A percentile compares a stretch with the other conserved stretches of the same genome.
These are phyloP conservation scores for Petrea volubilis DNA, from an alignment of 257 asterid species.

Conservation along the genomic window DNA sequence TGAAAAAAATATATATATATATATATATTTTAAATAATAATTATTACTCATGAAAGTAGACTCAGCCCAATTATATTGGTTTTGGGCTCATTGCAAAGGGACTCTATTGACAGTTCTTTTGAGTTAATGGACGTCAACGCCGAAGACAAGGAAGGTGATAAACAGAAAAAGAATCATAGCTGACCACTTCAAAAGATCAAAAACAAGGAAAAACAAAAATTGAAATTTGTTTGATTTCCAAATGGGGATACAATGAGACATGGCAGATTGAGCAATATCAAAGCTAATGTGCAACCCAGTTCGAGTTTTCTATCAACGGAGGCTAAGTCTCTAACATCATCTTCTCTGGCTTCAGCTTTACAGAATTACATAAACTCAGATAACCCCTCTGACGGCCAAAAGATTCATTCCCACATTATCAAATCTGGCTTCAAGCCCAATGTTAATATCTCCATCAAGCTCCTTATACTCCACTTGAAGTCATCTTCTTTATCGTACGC, in stretches of 20 bases:
- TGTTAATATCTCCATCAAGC: constrained; percentile 70
- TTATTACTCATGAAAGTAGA: too few species aligned
- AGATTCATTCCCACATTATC: constrained; percentile 70
- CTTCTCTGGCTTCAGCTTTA: constrained; percentile 48
- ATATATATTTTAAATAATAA: too few species aligned
- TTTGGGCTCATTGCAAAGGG: too few species aligned
- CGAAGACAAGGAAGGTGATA: too few species aligned
- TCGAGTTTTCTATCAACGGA: constrained; percentile 25
- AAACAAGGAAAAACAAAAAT: background rate
- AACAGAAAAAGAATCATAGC: background rate
- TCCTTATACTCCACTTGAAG: constrained; percentile 55
- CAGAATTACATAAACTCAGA: constrained; percentile 73
- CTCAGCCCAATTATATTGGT: background rate
- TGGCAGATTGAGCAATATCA: constrained; percentile 34
- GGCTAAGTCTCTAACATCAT: constrained; percentile 24
- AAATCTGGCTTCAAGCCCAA: constrained; percentile 70
- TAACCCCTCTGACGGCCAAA: constrained; percentile 65
- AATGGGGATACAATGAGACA: constrained; percentile 37
- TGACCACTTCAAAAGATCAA: background rate
- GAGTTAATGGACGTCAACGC: background rate
- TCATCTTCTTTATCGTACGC: constrained; percentile 54
- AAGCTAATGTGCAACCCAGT: constrained; percentile 11
- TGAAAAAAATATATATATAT: too few species aligned
- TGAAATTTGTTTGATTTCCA: background rate
- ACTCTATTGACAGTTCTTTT: too few species aligned